Base-by-base conservation (phyloP, 305 asterid species). In the Fraxinus nigra region DNA sequence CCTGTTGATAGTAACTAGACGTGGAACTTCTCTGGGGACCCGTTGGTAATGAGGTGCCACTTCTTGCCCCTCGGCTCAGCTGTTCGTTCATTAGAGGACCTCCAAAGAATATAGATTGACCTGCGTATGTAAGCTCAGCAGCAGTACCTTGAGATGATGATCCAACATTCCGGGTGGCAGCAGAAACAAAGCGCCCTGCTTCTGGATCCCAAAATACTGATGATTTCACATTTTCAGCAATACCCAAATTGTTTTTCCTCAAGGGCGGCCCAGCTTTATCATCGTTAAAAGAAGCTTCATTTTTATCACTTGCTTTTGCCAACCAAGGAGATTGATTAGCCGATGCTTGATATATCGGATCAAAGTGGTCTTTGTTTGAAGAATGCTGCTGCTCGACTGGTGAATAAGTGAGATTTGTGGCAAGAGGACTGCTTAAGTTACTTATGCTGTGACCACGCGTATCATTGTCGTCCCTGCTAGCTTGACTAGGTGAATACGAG, bases 141-240 rank as follows among this genome's bases (percentile, higher is more conserved):
- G 92, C 89, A 20, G 95, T 63, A 34, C 22, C 88, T 83, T 87
- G 91, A 14, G 93, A 89, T 20, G 97, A 88, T 80, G 97, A 86
- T 13, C 92, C 88, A 0, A 82, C 87, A 38, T 87, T 88, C 83
- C 94, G 85, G 14, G 90, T 77, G 30, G 87, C 87, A 0, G 98
- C 88, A 14, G 97, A 91, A 72, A 93, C 90, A 10, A 93, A 94
- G 37, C 97, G 90, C 18, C 97, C 98, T 0, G 97, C 95, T 74
- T 93, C 98, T 11, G 90, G 92, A 81, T 96, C 97, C 99, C 99
- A 96, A 70, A 85, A 92, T n/a, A 96, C 97, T 0, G 99, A 96
- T 4, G 97, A 87, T 76, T 90, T 92, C 3, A 79, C 35, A 38
- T 69, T 79, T 81, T 90, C 98, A 0, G 87, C 22, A 35, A 77